Base-by-base conservation (phyloP, 495 filamentous ascomycete genomes). In the Immersiella caudata region DNA sequence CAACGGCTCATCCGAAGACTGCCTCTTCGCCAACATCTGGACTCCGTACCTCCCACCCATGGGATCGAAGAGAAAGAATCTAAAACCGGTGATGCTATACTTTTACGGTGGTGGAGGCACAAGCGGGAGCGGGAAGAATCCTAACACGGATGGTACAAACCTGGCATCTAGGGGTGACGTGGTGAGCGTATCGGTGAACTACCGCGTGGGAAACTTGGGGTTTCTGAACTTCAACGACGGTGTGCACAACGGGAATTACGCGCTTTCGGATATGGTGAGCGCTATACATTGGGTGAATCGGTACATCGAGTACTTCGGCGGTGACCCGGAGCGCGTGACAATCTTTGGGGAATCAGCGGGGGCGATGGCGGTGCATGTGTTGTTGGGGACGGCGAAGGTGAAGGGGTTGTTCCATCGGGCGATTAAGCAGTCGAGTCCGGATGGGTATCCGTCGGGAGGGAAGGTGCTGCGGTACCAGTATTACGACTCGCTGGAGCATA, bases 301-400 rank as follows among this genome's bases (percentile, higher is more conserved):
- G 69, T 81, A 91, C 70, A 90, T 91, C 66, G 77, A 80, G 62
- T 76, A 82, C 4, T 90, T 93, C 68, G 89, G 89, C 6, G 90
- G 90, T 2, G 85, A 91, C 69, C 80, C 85, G 0, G 68, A 75
- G n/a, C 74, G 79, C 36, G 84, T 91, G 35, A 91, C 89, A 0
- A 79, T 91, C 2, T 85, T 85, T 73, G 90, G 90, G 24, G 84
- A 90, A 68, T 82, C 79, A 1, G 77, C 81, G 0, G 80, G 82
- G 0, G 80, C 75, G 0, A 65, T 65, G 61, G 67, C 60, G 27
- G 71, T 75, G 7, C 76, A 79, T 36, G 46, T 72, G 8, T 5
- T 75, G 25, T 67, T 85, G 21, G 78, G 77, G 35, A 75, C 76
- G 20, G 75, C 76, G 24, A 76, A 78, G 66, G 78, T 77, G 0